These are phyloP conservation scores for Hyaloscypha bicolor DNA, from an alignment of 495 filamentous ascomycete genomes.

Conservation along the genomic window DNA sequence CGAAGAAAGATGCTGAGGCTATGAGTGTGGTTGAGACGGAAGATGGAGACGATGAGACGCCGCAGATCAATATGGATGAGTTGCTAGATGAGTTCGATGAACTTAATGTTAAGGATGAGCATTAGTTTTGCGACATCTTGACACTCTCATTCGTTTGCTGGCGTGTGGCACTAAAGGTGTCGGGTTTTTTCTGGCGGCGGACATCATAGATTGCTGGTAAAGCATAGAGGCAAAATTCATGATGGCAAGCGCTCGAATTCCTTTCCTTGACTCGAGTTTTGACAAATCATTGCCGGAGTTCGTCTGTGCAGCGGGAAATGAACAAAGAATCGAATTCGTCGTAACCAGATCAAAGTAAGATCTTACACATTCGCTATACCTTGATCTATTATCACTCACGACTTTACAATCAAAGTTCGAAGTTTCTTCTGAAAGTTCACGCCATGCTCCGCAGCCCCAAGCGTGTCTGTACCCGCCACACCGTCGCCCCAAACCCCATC, in stretches of 20 bases:
- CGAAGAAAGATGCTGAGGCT: constrained; percentile 52
- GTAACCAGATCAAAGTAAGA: too few species aligned
- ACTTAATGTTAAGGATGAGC: constrained; percentile 61
- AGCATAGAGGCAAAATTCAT: not conserved
- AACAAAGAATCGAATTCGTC: not conserved
- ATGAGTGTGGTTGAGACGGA: constrained; percentile 68
- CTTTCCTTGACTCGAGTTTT: not conserved
- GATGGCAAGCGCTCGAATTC: not conserved
- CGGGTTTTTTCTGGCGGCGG: not conserved
- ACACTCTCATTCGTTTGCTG: not conserved
- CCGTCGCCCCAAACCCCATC: too few species aligned
- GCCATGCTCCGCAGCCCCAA: too few species aligned
- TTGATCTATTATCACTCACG: too few species aligned
- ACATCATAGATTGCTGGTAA: not conserved
- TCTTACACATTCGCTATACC: too few species aligned
- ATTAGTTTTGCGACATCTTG: constrained; percentile 15
- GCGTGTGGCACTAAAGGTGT: not conserved
- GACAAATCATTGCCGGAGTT: not conserved
- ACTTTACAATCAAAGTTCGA: too few species aligned
- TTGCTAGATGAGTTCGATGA: constrained; percentile 84
- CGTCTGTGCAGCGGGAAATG: not conserved
- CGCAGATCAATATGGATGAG: constrained; percentile 80
- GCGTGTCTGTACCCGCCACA: too few species aligned
- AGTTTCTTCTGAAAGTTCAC: too few species aligned
- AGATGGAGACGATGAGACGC: constrained; percentile 69